Conservation (phyloP, 1,284 basidiomycete species). For the Rhizoctonia solani region DNA sequence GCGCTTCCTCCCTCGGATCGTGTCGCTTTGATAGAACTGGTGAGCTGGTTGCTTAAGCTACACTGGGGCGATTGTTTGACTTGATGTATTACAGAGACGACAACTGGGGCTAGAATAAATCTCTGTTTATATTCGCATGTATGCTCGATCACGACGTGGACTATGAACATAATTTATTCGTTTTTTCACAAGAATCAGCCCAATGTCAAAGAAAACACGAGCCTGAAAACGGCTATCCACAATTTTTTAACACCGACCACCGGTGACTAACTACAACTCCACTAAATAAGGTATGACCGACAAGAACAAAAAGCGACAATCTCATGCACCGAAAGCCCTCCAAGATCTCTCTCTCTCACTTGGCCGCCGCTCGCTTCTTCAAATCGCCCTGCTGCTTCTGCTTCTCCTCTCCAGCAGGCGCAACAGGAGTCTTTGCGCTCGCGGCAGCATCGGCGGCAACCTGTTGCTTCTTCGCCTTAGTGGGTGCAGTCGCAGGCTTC, state of each 20-base stretch:
- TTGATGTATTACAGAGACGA: not conserved
- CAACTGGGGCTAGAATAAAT: slow-evolving; percentile 9
- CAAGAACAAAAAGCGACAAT: slow-evolving; percentile 1
- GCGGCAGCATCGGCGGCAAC: slow-evolving; percentile 24
- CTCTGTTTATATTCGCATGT: too few species aligned
- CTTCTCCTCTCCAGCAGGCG: slow-evolving; percentile 40
- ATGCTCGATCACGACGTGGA: too few species aligned
- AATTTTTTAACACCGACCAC: slow-evolving; percentile 29
- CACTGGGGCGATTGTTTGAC: not conserved
- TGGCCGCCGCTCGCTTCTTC: slow-evolving; percentile 42
- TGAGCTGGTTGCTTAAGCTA: slow-evolving; percentile 41
- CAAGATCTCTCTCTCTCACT: too few species aligned
- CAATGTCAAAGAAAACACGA: not conserved
- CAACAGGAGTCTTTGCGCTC: slow-evolving; percentile 38
- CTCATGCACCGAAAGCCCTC: too few species aligned
- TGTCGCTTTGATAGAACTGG: slow-evolving; percentile 55
- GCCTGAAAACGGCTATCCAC: slow-evolving; percentile 17
- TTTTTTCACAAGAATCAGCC: not conserved
- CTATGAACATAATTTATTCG: slow-evolving; percentile 5
- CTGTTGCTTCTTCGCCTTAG: slow-evolving; percentile 42
- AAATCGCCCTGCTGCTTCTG: slow-evolving; percentile 40
- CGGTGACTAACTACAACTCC: slow-evolving; percentile 1
- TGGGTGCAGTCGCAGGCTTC: slow-evolving; percentile 59
- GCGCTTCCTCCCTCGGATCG: slow-evolving; percentile 56
- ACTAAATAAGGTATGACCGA: slow-evolving; percentile 12